phyloP scores from a whole-genome alignment of 2,329 filamentous ascomycete species.

The Claviceps fusiformis region DNA sequence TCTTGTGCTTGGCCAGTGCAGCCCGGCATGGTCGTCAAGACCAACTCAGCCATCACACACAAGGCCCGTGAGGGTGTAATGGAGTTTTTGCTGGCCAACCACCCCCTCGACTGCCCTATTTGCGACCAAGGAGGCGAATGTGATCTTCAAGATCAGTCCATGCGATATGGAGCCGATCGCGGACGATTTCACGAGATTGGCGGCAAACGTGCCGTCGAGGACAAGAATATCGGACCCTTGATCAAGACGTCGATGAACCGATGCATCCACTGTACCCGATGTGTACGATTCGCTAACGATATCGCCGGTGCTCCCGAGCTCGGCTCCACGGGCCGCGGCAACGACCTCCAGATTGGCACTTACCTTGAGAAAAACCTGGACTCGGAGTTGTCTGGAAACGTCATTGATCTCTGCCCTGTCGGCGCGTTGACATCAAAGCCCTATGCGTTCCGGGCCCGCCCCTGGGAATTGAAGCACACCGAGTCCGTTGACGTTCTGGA shows the following conservation, averaged over 20 bases:
- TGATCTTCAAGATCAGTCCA: conserved; percentile 97
- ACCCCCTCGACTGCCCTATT: conserved; percentile 90
- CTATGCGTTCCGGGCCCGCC: conserved; percentile 90
- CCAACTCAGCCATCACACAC: conserved; percentile 87
- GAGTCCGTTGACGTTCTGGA: conserved; percentile 94
- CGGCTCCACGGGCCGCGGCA: conserved; percentile 87
- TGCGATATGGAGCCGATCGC: conserved; percentile 93
- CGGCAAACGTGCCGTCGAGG: conserved; percentile 95
- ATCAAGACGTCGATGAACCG: conserved; percentile 99
- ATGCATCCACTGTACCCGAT: conserved; percentile 98
- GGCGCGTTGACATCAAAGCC: conserved; percentile 94
- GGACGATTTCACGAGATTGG: conserved; percentile 92
- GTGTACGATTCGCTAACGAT: conserved; percentile 95
- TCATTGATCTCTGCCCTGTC: conserved; percentile 96
- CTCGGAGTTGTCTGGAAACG: conserved; percentile 89
- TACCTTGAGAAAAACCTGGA: conserved; percentile 92
- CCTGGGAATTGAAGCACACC: conserved; percentile 93
- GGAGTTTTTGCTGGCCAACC: conserved; percentile 95
- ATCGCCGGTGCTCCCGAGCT: conserved; percentile 91
- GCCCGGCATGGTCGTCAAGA: conserved; percentile 98
- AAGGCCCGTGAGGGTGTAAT: conserved; percentile 98
- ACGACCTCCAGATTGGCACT: conserved; percentile 94
- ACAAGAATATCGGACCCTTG: conserved; percentile 96
- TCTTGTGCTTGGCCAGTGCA: conserved; percentile 99
- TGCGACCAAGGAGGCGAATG: conserved; percentile 99